These are phyloP conservation scores for Porcisia deanei DNA, from an alignment of 208 protist species.

Conservation along the genomic window DNA sequence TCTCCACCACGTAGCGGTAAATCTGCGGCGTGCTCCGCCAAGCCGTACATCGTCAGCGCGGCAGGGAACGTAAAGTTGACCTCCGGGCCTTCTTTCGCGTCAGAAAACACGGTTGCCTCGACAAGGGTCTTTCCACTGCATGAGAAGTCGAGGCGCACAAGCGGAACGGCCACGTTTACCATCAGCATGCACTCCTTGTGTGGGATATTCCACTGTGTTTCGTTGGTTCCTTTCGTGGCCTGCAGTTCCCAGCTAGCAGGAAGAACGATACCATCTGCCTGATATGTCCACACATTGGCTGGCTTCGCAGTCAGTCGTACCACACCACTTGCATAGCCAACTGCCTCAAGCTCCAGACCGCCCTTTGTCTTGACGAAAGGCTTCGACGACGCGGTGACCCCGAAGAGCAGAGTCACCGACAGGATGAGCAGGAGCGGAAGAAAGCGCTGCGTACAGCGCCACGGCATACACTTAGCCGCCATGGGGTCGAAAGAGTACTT, in stretches of 20 bases:
- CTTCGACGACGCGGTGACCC: neutral
- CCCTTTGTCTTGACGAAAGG: slow-evolving; percentile 10
- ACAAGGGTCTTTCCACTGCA: slow-evolving; percentile 23
- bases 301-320: slow-evolving; percentile 49
- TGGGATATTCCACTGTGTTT: slow-evolving; percentile 16
- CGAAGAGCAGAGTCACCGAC: neutral
- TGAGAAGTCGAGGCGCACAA: slow-evolving; percentile 22
- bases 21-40: slow-evolving; percentile 95
- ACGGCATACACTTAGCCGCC: neutral
- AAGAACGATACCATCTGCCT: slow-evolving; percentile 32
- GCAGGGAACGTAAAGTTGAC: slow-evolving; percentile 53
- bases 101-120: slow-evolving; percentile 4
- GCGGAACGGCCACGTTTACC: neutral
- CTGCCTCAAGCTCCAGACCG: slow-evolving; percentile 19
- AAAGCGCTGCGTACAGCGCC: neutral
- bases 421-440: neutral
- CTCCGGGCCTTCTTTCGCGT: slow-evolving; percentile 5
- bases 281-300: slow-evolving; percentile 34
- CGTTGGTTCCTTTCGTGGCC: neutral
- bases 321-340: slow-evolving; percentile 37
- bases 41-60: slow-evolving; percentile 92
- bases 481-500: neutral
- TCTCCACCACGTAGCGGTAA: slow-evolving; percentile 76
- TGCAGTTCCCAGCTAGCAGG: neutral
- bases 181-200: slow-evolving; percentile 38